Evolutionary conservation across 2,329 filamentous ascomycete genomes (phyloP).

Genomic region (Colletotrichum chlorophyti): DNA sequence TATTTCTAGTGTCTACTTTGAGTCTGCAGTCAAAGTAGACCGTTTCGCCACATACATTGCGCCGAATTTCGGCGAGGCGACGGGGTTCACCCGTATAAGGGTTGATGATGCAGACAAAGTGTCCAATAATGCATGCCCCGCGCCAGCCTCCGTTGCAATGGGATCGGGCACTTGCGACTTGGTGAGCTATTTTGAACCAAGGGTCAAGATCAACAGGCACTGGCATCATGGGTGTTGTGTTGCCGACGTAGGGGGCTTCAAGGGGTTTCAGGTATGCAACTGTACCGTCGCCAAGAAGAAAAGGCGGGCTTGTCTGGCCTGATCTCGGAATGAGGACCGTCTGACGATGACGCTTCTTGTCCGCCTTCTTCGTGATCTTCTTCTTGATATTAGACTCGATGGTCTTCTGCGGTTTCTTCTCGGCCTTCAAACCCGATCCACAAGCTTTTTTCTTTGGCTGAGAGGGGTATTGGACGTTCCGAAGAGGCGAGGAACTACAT

Average conservation of each 20-base stretch:
- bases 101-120: conserved; percentile 6
- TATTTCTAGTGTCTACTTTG: not conserved
- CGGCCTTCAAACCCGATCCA: no score
- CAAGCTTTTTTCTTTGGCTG: no score
- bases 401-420: not conserved
- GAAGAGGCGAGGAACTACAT: not conserved
- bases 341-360: no score
- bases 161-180: not conserved
- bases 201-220: not conserved
- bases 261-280: not conserved
- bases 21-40: not conserved
- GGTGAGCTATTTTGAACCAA: not conserved
- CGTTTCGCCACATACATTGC: not conserved
- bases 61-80: not conserved
- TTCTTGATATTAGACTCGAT: not conserved
- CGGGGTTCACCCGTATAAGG: conserved; percentile 5
- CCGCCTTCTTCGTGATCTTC: no score
- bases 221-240: not conserved
- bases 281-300: no score
- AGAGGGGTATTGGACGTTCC: not conserved
- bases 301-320: no score
- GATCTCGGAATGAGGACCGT: no score
- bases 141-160: not conserved
- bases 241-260: not conserved
- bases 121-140: conserved; percentile 11